Evolutionary conservation across 345 rosid genomes (phyloP).

Genomic region (Lagerstroemia speciosa): DNA sequence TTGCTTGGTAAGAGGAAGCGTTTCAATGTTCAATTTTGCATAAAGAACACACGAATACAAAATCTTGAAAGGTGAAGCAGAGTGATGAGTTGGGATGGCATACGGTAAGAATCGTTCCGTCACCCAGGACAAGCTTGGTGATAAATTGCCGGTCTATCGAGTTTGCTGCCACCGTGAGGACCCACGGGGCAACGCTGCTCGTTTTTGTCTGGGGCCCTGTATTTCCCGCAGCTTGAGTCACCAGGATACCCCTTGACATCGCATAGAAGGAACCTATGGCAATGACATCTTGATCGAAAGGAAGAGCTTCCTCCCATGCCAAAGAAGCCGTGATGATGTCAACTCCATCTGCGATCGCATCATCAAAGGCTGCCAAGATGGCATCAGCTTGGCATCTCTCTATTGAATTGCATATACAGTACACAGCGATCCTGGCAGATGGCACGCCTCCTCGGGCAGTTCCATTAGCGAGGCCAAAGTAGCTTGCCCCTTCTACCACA

Average conservation of each 20-base stretch:
- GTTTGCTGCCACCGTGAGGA: constrained; percentile 29
- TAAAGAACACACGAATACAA: neutral
- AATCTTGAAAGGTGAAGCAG: neutral
- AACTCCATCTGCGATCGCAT: constrained; percentile 58
- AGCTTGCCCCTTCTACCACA: constrained; percentile 21
- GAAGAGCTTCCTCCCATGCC: fast-evolving
- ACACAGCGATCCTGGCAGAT: constrained; percentile 44
- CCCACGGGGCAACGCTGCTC: constrained; percentile 23
- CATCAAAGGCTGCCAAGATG: constrained; percentile 44
- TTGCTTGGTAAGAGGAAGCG: neutral
- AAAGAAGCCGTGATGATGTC: constrained; percentile 32
- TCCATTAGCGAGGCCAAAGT: constrained; percentile 47
- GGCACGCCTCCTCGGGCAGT: constrained; percentile 56
- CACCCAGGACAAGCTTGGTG: constrained; percentile 13
- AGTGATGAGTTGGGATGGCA: neutral
- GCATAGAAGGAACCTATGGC: constrained; percentile 50
- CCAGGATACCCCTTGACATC: constrained; percentile 38
- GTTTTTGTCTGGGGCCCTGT: constrained; percentile 13
- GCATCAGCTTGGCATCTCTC: neutral
- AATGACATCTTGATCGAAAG: constrained; percentile 7
- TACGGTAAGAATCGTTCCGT: constrained; percentile 28
- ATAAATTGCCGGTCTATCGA: constrained; percentile 20
- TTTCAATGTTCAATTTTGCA: neutral
- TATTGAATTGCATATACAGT: constrained; percentile 16
- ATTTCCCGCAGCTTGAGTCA: constrained; percentile 25